Conservation (phyloP, 2,329 filamentous ascomycete species). For the Fusarium papillatum region DNA sequence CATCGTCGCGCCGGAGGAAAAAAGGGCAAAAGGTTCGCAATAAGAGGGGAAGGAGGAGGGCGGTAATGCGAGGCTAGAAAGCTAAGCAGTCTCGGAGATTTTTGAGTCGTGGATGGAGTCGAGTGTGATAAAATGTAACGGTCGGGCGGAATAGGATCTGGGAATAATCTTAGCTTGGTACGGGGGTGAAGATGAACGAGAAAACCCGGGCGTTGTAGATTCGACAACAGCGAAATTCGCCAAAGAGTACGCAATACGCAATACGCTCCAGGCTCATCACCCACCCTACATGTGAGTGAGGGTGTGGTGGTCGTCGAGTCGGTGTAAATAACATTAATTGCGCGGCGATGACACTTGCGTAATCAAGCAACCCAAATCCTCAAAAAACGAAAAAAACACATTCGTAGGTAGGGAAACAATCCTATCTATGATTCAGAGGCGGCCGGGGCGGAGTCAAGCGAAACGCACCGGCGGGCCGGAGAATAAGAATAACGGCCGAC, state of each 20-base stretch:
- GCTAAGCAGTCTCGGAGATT: not conserved
- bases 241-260: not conserved
- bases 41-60: not conserved
- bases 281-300: not conserved
- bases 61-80: not conserved
- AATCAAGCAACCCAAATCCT: not conserved
- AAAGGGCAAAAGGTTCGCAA: not conserved
- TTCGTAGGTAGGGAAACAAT: not conserved
- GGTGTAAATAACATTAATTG: not conserved
- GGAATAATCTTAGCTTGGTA: not conserved
- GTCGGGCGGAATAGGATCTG: not conserved
- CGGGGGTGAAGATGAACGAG: not conserved
- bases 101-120: not conserved
- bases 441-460: not conserved
- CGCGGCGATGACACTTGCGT: not conserved
- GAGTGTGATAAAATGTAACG: not conserved
- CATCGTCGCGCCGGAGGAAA: not conserved
- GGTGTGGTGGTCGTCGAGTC: not conserved
- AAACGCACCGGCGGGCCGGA: not conserved
- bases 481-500: not conserved
- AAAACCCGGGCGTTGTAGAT: not conserved
- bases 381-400: not conserved
- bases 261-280: not conserved
- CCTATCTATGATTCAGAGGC: not conserved
- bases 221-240: not conserved